Base-by-base conservation (phyloP, 2,329 filamentous ascomycete genomes). In the Beauveria sp. region DNA sequence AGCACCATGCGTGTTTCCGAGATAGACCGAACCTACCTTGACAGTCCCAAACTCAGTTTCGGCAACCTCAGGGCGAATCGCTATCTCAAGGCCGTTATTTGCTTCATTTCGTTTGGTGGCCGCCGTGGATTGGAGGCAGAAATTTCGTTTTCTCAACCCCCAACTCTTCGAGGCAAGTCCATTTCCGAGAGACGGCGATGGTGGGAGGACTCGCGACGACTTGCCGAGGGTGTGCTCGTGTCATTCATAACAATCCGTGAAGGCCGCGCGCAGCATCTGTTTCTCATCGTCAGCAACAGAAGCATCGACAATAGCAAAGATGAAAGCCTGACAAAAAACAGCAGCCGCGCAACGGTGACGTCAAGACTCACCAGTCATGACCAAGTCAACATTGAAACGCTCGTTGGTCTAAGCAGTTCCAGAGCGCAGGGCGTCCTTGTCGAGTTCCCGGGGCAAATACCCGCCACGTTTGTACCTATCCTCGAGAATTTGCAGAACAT, bases 361-460 rank as follows among this genome's bases (percentile, higher is more conserved):
- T 14, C 18, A 14, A 51, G 40, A 12, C 58, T 60, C 20, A 34
- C 49, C 16, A 60, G 40, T 46, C 24, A 38, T 40, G 16, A 30
- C 9, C 38, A 53, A 45, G 24, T 2, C 5, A 24, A 53, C n/a
- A 38, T 60, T 22, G 58, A 60, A 40, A 60, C 58, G 12, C 58
- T 60, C 20, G 10, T 60, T 18, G 30, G 47, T 16, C 28, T 60
- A 10, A 53, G 58, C 22, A 53, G 49, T 24, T 60, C 58, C 22
- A 46, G 12, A 46, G 58, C 38, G n/a, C 58, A 34, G 12, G 58
- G 58, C 12, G 18, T 53, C 18, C 49, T 60, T 22, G 49, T 60
- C n/a, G 58, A 60, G 40, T 60, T 53, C n/a, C 49, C 58, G 7
- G 58, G 58, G n/a, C 26, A 38, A n/a, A 43, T 60, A 5, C 58